These are phyloP conservation scores for Zygosaccharomyces sapae DNA, from an alignment of 1,139 yeast species.

Conservation along the genomic window DNA sequence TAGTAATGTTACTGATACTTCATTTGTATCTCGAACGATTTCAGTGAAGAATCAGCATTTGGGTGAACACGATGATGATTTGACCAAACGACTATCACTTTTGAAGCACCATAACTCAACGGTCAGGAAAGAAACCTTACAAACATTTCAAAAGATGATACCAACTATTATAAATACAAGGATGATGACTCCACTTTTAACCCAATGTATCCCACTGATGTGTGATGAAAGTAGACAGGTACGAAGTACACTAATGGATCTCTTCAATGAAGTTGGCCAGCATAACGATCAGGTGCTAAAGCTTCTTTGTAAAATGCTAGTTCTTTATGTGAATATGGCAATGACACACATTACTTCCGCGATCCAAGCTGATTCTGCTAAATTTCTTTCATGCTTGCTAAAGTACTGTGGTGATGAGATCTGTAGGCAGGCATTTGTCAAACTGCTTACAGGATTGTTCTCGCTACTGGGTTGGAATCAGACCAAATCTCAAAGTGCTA, in stretches of 20 bases:
- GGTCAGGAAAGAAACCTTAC: slow-evolving; percentile 71
- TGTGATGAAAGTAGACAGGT: slow-evolving; percentile 46
- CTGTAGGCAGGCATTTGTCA: slow-evolving; percentile 55
- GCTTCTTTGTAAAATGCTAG: slow-evolving; percentile 61
- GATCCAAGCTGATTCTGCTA: slow-evolving; percentile 66
- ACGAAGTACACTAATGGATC: slow-evolving; percentile 52
- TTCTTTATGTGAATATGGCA: slow-evolving; percentile 80
- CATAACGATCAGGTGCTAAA: slow-evolving; percentile 56
- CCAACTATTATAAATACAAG: slow-evolving; percentile 38
- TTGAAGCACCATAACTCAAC: slow-evolving; percentile 72
- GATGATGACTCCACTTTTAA: slow-evolving; percentile 32
- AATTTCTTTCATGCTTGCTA: slow-evolving; percentile 54
- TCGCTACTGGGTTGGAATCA: slow-evolving; percentile 59
- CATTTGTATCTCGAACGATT: slow-evolving; percentile 70
- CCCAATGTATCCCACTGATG: slow-evolving; percentile 32
- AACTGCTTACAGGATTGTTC: slow-evolving; percentile 54
- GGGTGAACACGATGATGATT: slow-evolving; percentile 42
- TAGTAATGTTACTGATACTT: slow-evolving; percentile 76
- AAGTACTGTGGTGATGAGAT: slow-evolving; percentile 45
- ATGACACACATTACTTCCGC: slow-evolving; percentile 87
- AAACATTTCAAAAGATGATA: slow-evolving; percentile 45
- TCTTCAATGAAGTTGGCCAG: slow-evolving; percentile 49
- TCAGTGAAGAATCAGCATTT: slow-evolving; percentile 53
- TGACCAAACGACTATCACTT: slow-evolving; percentile 58
- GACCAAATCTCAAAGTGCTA: slow-evolving; percentile 23